phyloP scores from a whole-genome alignment of 2,329 filamentous ascomycete genomes.

The Ceratocystis lukuohia region DNA sequence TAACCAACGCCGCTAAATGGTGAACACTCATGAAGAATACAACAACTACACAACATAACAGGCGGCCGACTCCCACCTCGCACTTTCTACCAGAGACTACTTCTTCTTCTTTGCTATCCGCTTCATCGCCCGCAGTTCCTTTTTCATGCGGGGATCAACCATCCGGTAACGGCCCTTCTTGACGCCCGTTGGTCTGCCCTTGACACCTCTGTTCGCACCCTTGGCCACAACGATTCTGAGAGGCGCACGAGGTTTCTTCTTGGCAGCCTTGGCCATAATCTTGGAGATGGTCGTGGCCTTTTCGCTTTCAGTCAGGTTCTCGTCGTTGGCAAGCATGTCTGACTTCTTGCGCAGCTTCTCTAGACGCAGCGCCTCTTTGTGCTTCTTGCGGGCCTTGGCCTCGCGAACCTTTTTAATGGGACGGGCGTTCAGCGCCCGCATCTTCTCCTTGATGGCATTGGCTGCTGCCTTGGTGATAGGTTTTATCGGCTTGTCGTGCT shows the following conservation, averaged over 20 bases:
- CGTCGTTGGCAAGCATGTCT: conserved; percentile 76
- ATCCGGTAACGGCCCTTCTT: conserved; percentile 90
- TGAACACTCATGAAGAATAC: conserved; percentile 5
- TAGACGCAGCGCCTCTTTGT: conserved; percentile 76
- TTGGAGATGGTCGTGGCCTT: conserved; percentile 76
- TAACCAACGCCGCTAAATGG: conserved; percentile 18
- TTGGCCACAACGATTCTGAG: conserved; percentile 82
- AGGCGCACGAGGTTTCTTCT: conserved; percentile 72
- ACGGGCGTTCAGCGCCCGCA: conserved; percentile 80
- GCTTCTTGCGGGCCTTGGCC: conserved; percentile 91
- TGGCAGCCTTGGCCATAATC: conserved; percentile 66
- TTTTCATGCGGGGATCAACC: conserved; percentile 90
- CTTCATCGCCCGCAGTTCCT: conserved; percentile 84
- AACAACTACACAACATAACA: conserved; percentile 10
- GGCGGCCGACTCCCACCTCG: neutral
- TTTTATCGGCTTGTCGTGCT: conserved; percentile 69
- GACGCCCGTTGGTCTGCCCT: conserved; percentile 76
- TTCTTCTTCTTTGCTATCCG: conserved; percentile 59
- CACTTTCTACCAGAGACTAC: conserved; percentile 22
- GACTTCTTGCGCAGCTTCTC: conserved; percentile 97
- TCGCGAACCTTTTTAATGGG: conserved; percentile 99
- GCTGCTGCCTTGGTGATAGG: conserved; percentile 89
- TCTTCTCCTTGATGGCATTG: conserved; percentile 84
- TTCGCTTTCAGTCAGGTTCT: conserved; percentile 89
- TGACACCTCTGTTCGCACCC: conserved; percentile 71